phyloP scores from a whole-genome alignment of 2,329 filamentous ascomycete species.

The Diaporthe longicolla region DNA sequence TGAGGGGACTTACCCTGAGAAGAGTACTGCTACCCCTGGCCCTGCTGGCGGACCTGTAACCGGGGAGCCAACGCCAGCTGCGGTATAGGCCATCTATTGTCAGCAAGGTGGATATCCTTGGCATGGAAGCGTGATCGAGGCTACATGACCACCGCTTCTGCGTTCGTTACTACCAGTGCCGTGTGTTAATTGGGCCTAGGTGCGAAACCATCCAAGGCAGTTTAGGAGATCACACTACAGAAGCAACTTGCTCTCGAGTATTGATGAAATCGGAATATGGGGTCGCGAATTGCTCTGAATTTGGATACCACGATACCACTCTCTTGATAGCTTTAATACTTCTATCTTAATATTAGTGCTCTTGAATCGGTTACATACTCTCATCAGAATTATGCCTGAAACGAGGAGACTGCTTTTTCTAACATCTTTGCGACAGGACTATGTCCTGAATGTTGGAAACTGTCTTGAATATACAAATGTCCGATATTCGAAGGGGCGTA shows the following conservation, averaged over 20 bases:
- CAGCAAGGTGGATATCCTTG: not conserved
- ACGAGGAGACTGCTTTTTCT: not conserved
- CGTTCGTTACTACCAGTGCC: not conserved
- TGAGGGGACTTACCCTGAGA: constrained; percentile 62
- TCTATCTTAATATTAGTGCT: not conserved
- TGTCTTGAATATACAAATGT: too few species aligned
- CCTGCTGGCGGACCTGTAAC: constrained; percentile 44
- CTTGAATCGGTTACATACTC: not conserved
- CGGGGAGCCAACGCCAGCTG: constrained; percentile 32
- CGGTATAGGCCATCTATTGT: not conserved
- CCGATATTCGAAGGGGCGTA: too few species aligned
- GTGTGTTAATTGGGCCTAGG: not conserved
- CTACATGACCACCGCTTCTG: not conserved
- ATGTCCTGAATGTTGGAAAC: too few species aligned
- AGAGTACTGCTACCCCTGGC: constrained; percentile 50
- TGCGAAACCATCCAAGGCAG: not conserved
- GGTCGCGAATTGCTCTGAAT: not conserved
- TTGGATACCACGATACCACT: constrained; percentile 25
- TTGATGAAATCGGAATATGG: not conserved
- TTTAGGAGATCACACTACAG: not conserved
- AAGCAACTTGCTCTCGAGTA: not conserved
- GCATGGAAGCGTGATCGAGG: too few species aligned
- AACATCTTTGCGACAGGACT: too few species aligned
- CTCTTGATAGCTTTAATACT: not conserved
- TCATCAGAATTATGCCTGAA: not conserved